phyloP scores from a whole-genome alignment of 2,329 filamentous ascomycete genomes.

The Fusarium sp. region DNA sequence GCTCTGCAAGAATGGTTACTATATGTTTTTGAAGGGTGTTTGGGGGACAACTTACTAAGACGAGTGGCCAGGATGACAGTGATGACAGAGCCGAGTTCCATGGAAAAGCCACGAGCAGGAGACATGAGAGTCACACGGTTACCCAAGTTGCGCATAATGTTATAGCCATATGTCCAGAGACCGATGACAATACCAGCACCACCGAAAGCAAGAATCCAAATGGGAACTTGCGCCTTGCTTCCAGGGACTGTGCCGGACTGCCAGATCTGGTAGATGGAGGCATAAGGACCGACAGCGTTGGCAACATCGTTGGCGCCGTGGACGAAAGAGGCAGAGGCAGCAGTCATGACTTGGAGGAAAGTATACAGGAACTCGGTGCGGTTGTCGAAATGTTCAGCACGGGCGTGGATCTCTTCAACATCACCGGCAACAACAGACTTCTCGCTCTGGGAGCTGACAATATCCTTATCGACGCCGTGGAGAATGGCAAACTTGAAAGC shows the following conservation, averaged over 20 bases:
- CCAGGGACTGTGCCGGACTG: constrained; percentile 53
- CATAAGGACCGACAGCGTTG: constrained; percentile 69
- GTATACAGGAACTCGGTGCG: constrained; percentile 68
- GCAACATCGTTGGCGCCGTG: constrained; percentile 74
- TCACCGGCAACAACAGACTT: constrained; percentile 58
- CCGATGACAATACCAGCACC: constrained; percentile 62
- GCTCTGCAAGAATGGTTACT: constrained; percentile 46
- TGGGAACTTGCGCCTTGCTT: constrained; percentile 58
- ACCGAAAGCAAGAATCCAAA: constrained; percentile 67
- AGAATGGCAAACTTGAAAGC: constrained; percentile 55
- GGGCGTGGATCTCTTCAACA: constrained; percentile 63
- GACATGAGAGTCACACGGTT: constrained; percentile 71
- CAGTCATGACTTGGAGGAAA: constrained; percentile 67
- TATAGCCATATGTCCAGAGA: constrained; percentile 68
- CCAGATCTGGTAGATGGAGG: constrained; percentile 70
- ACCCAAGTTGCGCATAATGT: constrained; percentile 70
- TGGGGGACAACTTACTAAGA: constrained; percentile 50
- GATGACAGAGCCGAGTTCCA: constrained; percentile 68
- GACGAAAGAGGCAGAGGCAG: constrained; percentile 68
- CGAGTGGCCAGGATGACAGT: constrained; percentile 71
- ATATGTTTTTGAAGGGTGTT: neutral
- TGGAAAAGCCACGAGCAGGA: constrained; percentile 65
- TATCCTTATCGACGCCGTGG: constrained; percentile 56
- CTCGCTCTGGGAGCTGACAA: constrained; percentile 49
- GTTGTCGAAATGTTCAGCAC: constrained; percentile 67